Evolutionary conservation across 441 rosid genomes (phyloP), one percentile per base, ranked within the genome.

Genomic region (Kokia cookei): DNA sequence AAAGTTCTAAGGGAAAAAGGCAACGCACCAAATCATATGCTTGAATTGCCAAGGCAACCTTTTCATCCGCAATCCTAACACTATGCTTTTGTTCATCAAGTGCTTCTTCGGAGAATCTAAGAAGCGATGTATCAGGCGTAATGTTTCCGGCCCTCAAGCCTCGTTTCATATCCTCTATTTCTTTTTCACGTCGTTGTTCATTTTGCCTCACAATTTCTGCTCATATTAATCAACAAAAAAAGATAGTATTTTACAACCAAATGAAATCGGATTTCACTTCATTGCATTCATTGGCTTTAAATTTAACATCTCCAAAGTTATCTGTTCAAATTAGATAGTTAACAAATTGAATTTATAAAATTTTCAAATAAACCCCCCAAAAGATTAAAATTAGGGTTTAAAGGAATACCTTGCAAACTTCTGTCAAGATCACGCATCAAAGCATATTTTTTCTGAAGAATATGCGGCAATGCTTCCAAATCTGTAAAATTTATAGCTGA

Each of bases 31-130:
- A 83, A 87, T 93, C 99, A 86, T 96, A 96, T 4, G 97, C 97
- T 69, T 96, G 99, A 72, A 84, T 79, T 81, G 98, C 97, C 87
- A 93, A 80, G 2, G 97, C 87, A 60, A 96, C 93, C 81, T 96
- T 96, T 86, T 96, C 99, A 80, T 96, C 99, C 4, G 99, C 99
- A 80, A 96, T 92, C 75, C 99, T 84, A 77, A 93, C 77, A 71
- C 96, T 86, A 86, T 96, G 99, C 80, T 89, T 92, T 84, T 96
- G 99, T 81, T 96, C 97, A 54, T 96, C 99, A 66, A 96, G 83
- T 53, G 88, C 92, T 42, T 92, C 98, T 35, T 96, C 99, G 0
- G 99, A 93, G 89, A 96, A 96, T 77, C 86, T 87, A 57, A 84
- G 40, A 63, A 81, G 83, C 61, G 94, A 83, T 51, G 86, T 77